phyloP scores from a whole-genome alignment of 495 filamentous ascomycete genomes.

The Lasiosphaeria miniovina region DNA sequence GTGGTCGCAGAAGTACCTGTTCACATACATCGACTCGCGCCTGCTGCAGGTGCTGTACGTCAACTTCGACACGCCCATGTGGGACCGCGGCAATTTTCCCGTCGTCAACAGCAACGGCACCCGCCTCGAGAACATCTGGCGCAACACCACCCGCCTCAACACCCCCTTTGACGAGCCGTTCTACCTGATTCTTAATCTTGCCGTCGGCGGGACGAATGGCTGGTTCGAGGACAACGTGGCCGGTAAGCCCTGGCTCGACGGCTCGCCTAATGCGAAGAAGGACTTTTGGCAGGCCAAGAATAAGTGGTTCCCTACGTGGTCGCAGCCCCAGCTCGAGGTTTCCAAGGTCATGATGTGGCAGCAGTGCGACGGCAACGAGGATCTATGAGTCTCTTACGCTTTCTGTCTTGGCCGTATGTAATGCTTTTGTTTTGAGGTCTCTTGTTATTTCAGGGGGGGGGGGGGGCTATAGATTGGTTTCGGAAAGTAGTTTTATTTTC shows the following conservation, averaged over 20 bases:
- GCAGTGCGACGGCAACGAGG: constrained; percentile 60
- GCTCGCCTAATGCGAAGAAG: constrained; percentile 56
- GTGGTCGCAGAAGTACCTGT: constrained; percentile 85
- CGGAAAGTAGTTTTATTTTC: neutral
- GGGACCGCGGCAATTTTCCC: constrained; percentile 73
- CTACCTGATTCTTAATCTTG: constrained; percentile 78
- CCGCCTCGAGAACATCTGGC: constrained; percentile 64
- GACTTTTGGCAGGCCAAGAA: constrained; percentile 71
- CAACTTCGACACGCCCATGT: constrained; percentile 70
- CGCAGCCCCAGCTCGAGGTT: constrained; percentile 64
- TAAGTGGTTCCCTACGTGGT: constrained; percentile 76
- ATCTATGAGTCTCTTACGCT: constrained; percentile 16
- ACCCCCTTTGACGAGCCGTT: constrained; percentile 82
- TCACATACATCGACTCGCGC: constrained; percentile 78
- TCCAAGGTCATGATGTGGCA: constrained; percentile 78
- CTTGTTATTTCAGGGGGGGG: constrained; percentile 2
- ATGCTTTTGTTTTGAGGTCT: constrained; percentile 4
- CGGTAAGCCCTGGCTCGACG: constrained; percentile 80
- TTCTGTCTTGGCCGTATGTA: neutral
- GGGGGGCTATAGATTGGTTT: constrained; percentile 5
- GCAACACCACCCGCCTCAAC: constrained; percentile 54
- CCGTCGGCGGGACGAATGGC: constrained; percentile 78
- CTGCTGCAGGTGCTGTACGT: constrained; percentile 77
- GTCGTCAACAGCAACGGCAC: constrained; percentile 66
- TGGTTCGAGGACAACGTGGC: constrained; percentile 72